Evolutionary conservation across 805 yeast species (phyloP).

Genomic region (Nakazawaea ishiwadae): DNA sequence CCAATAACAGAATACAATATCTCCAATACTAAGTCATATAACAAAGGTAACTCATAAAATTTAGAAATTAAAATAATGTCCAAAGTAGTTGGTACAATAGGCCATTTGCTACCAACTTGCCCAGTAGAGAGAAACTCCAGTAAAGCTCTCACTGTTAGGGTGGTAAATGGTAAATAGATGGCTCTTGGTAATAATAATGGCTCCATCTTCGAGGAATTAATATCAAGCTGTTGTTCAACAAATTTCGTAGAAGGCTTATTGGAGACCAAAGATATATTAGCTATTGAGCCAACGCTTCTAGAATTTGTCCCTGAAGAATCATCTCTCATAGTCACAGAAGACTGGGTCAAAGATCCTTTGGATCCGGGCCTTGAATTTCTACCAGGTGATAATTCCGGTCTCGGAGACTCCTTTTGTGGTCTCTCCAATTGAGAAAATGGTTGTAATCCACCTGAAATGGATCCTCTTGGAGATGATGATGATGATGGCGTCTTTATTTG

Average conservation of each 20-base stretch:
- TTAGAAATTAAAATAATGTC: conserved; percentile 61
- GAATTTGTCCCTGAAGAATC: not conserved
- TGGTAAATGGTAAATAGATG: conserved; percentile 63
- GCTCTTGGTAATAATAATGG: conserved; percentile 65
- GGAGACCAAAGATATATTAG: conserved; percentile 3
- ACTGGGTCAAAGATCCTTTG: not conserved
- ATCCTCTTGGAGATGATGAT: conserved; percentile 43
- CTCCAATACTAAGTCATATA: conserved; percentile 67
- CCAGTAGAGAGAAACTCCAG: conserved; percentile 76
- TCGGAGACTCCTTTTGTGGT: too few species aligned
- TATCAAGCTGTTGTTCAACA: conserved; percentile 12
- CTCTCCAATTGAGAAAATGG: conserved; percentile 6
- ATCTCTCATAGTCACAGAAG: not conserved
- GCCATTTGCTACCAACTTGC: conserved; percentile 73
- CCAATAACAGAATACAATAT: conserved; percentile 67
- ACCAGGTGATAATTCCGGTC: not conserved
- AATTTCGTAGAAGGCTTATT: conserved; percentile 9
- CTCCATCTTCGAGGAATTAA: conserved; percentile 35
- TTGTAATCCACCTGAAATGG: conserved; percentile 29
- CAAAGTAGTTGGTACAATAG: conserved; percentile 61
- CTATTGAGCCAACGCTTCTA: not conserved
- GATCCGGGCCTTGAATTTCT: conserved; percentile 2
- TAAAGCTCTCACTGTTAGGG: conserved; percentile 57
- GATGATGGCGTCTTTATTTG: conserved; percentile 19
- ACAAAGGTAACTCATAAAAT: conserved; percentile 61